Evolutionary conservation across 306 rosid species (phyloP).

Genomic region (Albizia julibrissin): DNA sequence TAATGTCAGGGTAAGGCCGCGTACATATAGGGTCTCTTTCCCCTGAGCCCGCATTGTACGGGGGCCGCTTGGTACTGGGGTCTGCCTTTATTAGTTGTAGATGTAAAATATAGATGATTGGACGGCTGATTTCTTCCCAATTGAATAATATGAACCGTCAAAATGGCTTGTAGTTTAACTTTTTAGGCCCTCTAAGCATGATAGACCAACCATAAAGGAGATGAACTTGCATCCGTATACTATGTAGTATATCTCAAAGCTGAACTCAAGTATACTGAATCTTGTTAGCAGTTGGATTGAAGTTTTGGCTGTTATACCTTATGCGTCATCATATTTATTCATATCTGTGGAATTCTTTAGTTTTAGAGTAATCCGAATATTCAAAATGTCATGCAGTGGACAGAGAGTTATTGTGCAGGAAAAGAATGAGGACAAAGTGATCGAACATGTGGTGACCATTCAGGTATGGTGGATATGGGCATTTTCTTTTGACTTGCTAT

Average conservation of each 20-base stretch:
- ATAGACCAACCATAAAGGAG: background rate
- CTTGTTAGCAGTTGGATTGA: constrained; percentile 24
- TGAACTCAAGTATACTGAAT: constrained; percentile 20
- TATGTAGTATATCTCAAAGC: background rate
- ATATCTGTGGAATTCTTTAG: constrained; percentile 25
- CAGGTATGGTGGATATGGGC: constrained; percentile 61
- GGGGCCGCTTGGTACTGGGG: too few species aligned
- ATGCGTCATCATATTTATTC: constrained; percentile 1
- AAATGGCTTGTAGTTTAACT: background rate
- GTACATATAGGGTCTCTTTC: too few species aligned
- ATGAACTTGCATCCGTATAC: background rate
- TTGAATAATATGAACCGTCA: constrained; percentile 13
- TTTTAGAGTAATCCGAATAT: constrained; percentile 19
- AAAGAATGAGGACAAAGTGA: constrained; percentile 63
- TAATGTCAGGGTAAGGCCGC: too few species aligned
- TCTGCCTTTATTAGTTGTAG: background rate
- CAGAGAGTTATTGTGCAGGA: constrained; percentile 87
- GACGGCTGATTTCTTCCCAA: constrained; percentile 28
- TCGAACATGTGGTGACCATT: constrained; percentile 80
- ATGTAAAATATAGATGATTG: background rate
- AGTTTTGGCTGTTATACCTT: constrained; percentile 2
- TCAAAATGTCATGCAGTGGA: constrained; percentile 60
- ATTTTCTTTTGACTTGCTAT: constrained; percentile 19
- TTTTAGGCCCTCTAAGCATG: background rate
- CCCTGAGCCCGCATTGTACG: too few species aligned